Percentiles rank a stretch among this genome's conserved stretches.
phyloP scores from a whole-genome alignment of 2,329 filamentous ascomycete species.

The Colletotrichum destructivum region DNA sequence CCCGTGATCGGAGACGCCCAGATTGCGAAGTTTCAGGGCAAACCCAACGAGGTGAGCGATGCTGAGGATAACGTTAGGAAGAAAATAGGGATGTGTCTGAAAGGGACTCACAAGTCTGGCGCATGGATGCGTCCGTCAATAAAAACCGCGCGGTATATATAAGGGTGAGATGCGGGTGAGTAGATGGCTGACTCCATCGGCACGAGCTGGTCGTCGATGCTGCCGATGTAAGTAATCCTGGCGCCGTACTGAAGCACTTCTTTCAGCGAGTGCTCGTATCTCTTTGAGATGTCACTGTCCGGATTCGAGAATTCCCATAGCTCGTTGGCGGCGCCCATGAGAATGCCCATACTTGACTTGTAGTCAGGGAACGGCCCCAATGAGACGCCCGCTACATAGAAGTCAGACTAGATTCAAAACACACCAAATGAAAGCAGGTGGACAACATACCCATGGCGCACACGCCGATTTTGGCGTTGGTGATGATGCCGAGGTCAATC shows the following conservation, averaged over 20 bases:
- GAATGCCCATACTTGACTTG: constrained; percentile 86
- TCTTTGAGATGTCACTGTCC: constrained; percentile 84
- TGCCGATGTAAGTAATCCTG: constrained; percentile 89
- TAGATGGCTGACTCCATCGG: constrained; percentile 93
- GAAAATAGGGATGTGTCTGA: neutral
- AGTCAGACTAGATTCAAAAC: neutral
- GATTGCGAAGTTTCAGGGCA: constrained; percentile 91
- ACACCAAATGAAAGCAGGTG: neutral
- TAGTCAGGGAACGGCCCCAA: constrained; percentile 94
- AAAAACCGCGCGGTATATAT: constrained; percentile 96
- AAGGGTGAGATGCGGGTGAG: constrained; percentile 87
- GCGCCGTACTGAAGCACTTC: constrained; percentile 84
- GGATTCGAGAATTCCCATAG: constrained; percentile 93
- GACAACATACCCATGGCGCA: constrained; percentile 78
- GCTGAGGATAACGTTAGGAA: constrained; percentile 50
- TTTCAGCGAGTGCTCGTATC: constrained; percentile 83
- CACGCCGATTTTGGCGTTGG: constrained; percentile 83
- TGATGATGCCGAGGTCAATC: constrained; percentile 89
- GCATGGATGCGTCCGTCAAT: constrained; percentile 94
- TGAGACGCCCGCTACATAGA: constrained; percentile 81
- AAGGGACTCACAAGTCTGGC: constrained; percentile 80
- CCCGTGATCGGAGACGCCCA: constrained; percentile 93
- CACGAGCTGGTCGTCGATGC: constrained; percentile 96
- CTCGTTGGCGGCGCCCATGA: constrained; percentile 93
- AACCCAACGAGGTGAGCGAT: constrained; percentile 94